Base-by-base conservation (phyloP, 2,329 filamentous ascomycete genomes). In the Fusarium bactridioides region DNA sequence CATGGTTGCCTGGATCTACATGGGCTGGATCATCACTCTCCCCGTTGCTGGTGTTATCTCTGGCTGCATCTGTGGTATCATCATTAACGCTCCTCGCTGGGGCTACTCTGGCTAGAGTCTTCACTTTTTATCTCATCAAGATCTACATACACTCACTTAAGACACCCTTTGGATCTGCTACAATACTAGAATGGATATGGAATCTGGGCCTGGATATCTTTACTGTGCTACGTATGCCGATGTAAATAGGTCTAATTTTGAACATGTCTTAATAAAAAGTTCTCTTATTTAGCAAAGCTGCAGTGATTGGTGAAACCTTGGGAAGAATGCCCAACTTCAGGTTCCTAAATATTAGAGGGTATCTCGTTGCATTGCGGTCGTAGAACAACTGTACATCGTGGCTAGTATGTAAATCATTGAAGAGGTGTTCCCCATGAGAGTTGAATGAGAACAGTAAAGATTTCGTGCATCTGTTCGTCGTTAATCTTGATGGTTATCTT, bases 21-120 rank as follows among this genome's bases (percentile, higher is more conserved):
- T 84, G 43, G 87, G 87, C 47, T 91, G 89, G 89, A 82, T 91
- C 78, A 84, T 90, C 69, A 91, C 89, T 4, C 85, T 91, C 7
- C 89, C 89, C 5, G 77, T 83, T 12, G 83, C 89, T 6, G 89
- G 87, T 40, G 82, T 89, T 33, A 83, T 92, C 43, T 86, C 87
- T 16, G 90, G 90, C 5, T 84, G 86, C 60, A 80, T 91, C 55
- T 91, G 90, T 84, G 90, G 86, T 4, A 85, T 92, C 62, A 84
- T 91, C 62, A 83, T 91, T 73, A 90, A 91, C 73, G 87, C 90
- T 53, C 90, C 90, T 47, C 84, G 84, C 53, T 87, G 83, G 83
- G 77, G 77, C 4, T 78, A 77, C 68, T 9, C 48, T 8, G 63
- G 63, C 4, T 75, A 74, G 37, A 60, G 19, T 2, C 5, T 50